These are phyloP conservation scores for Collariella sp. DNA, from an alignment of 495 filamentous ascomycete species.

Conservation along the genomic window DNA sequence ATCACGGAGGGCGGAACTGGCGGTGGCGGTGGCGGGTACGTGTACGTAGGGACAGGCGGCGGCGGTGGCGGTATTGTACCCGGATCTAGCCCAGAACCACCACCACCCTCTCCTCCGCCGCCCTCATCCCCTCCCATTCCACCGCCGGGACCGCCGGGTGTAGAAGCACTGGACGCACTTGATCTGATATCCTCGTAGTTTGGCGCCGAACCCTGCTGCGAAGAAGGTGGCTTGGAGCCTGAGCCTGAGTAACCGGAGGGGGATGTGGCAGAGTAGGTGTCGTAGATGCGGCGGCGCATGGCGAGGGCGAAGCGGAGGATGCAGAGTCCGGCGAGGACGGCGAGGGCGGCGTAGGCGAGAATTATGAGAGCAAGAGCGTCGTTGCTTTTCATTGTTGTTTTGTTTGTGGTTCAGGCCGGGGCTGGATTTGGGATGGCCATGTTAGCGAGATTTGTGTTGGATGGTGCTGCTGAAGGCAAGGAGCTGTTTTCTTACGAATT, in stretches of 20 bases:
- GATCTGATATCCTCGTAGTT: neutral
- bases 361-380: slow-evolving; percentile 9
- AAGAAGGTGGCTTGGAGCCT: neutral
- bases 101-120: neutral
- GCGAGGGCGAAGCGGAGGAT: slow-evolving; percentile 3
- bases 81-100: neutral
- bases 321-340: neutral
- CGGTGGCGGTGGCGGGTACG: neutral
- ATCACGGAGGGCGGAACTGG: neutral
- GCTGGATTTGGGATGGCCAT: no score
- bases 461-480: no score
- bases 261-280: neutral
- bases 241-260: neutral
- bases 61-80: neutral
- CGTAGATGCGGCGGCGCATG: neutral
- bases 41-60: neutral
- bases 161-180: neutral
- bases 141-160: no score
- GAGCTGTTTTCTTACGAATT: no score
- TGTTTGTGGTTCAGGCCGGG: no score
- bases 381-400: slow-evolving; percentile 12
- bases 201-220: neutral
- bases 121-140: neutral
- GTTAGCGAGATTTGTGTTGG: no score
- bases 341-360: slow-evolving; percentile 2